Evolutionary conservation across 1,284 basidiomycete genomes (phyloP).

Genomic region (Cerioporus squamosus): DNA sequence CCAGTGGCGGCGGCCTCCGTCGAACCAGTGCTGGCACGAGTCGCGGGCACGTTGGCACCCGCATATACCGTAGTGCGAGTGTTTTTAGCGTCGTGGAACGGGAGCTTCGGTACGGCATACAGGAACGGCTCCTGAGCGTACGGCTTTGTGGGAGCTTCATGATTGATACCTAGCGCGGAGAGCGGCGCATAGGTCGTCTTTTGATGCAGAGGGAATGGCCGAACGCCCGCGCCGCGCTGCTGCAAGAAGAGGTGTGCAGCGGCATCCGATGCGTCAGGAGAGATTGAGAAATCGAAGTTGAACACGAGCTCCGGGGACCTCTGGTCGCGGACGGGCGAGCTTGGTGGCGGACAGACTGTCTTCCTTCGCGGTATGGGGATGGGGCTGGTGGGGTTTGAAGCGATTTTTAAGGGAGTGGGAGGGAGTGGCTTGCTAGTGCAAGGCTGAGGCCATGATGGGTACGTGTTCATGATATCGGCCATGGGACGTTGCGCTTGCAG

Average conservation of each 20-base stretch:
- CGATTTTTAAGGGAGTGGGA: neutral
- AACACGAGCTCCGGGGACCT: constrained; percentile 26
- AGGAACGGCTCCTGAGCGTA: constrained; percentile 21
- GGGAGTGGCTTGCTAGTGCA: neutral
- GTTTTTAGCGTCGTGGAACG: constrained; percentile 1
- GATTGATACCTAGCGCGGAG: constrained; percentile 1
- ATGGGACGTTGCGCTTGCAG: neutral
- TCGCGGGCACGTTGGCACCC: neutral
- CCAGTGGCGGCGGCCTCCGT: neutral
- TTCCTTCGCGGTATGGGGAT: constrained; percentile 27
- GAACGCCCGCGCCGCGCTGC: constrained; percentile 15
- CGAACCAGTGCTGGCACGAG: no score
- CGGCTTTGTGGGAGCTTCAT: constrained; percentile 1
- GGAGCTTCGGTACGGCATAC: constrained; percentile 16
- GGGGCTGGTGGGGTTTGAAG: constrained; percentile 13
- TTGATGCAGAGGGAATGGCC: constrained; percentile 19
- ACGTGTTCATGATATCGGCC: neutral
- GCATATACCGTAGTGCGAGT: neutral
- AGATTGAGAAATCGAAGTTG: constrained; percentile 27
- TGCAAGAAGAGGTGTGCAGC: constrained; percentile 16
- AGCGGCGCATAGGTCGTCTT: constrained; percentile 7
- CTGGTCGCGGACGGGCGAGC: constrained; percentile 17
- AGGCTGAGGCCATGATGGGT: neutral
- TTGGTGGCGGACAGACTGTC: constrained; percentile 15
- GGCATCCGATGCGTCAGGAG: constrained; percentile 15